phyloP scores from a whole-genome alignment of 164 flowering plant genomes.

The Protea cynaroides region DNA sequence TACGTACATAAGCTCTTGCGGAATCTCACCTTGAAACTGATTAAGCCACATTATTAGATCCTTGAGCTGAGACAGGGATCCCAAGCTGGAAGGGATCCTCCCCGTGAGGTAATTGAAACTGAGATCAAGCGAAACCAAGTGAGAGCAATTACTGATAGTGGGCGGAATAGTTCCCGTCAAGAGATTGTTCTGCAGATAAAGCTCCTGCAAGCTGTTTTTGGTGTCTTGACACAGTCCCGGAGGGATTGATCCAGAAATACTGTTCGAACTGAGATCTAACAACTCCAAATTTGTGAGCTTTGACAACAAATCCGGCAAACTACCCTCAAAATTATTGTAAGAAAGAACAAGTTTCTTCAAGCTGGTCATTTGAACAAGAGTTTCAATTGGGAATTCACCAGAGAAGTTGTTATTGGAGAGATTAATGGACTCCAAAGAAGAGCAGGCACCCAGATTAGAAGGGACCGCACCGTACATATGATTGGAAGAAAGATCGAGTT shows the following conservation, averaged over 20 bases:
- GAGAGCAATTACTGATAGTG: constrained; percentile 61
- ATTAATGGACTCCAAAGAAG: constrained; percentile 43
- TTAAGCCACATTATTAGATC: constrained; percentile 84
- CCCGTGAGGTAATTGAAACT: constrained; percentile 85
- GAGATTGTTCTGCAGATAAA: constrained; percentile 69
- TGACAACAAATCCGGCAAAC: constrained; percentile 49
- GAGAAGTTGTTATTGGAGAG: constrained; percentile 58
- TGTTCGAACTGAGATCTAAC: constrained; percentile 82
- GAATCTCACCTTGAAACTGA: constrained; percentile 72
- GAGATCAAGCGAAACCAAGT: constrained; percentile 73
- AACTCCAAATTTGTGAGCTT: constrained; percentile 46
- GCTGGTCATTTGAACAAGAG: constrained; percentile 37
- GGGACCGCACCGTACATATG: constrained; percentile 61
- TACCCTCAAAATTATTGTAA: constrained; percentile 51
- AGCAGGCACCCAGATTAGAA: constrained; percentile 41
- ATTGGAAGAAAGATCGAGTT: constrained; percentile 70
- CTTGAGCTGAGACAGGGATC: constrained; percentile 54
- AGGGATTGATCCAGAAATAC: constrained; percentile 63
- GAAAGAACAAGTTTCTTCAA: constrained; percentile 51
- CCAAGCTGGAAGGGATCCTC: constrained; percentile 66
- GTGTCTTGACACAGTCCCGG: constrained; percentile 41
- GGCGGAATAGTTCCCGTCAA: constrained; percentile 62
- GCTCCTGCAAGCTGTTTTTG: constrained; percentile 40
- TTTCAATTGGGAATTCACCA: constrained; percentile 57
- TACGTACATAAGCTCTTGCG: constrained; percentile 49